These are phyloP conservation scores for Fusarium denticulatum DNA, from an alignment of 2,329 filamentous ascomycete genomes.

Conservation along the genomic window DNA sequence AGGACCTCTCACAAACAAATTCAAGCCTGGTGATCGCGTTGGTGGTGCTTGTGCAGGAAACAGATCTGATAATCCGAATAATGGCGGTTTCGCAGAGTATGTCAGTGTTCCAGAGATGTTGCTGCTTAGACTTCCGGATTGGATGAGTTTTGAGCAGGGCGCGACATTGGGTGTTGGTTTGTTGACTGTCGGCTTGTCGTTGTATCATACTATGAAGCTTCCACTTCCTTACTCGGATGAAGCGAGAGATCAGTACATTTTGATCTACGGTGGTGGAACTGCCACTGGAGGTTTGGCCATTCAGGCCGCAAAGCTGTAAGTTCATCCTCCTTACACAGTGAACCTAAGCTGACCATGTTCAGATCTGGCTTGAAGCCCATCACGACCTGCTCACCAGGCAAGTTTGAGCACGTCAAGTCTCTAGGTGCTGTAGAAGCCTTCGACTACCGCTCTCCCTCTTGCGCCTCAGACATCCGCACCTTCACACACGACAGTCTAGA, in stretches of 20 bases:
- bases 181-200: neutral
- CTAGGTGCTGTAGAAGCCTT: neutral
- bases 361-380: neutral
- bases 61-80: neutral
- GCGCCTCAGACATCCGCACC: conserved; percentile 1
- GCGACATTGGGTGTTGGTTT: conserved; percentile 17
- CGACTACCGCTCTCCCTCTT: neutral
- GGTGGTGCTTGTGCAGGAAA: neutral
- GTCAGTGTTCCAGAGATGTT: conserved; percentile 16
- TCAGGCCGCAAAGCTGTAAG: neutral
- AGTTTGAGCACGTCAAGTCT: conserved; percentile 5
- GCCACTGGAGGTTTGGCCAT: neutral
- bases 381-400: conserved; percentile 1
- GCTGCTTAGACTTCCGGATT: neutral
- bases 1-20: neutral
- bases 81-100: neutral
- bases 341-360: neutral
- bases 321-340: neutral
- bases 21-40: neutral
- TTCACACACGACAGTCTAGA: neutral
- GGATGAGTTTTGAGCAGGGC: conserved; percentile 15
- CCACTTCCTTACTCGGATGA: neutral
- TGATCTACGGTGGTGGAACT: conserved; percentile 4
- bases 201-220: conserved; percentile 1
- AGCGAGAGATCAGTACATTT: neutral